phyloP scores from a whole-genome alignment of 148 eudicot species.

The Rhododendron vialii region DNA sequence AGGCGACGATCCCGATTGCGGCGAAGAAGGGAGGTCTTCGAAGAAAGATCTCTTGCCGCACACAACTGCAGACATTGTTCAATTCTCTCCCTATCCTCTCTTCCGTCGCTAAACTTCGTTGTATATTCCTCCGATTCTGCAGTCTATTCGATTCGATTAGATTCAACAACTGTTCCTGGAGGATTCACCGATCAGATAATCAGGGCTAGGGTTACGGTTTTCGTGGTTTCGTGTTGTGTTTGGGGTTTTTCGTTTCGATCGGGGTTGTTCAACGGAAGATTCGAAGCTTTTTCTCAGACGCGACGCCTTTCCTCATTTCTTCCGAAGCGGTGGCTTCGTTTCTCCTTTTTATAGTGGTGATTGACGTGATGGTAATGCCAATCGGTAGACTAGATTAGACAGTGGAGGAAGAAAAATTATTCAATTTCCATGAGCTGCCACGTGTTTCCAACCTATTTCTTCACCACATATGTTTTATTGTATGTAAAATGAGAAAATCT shows the following conservation, averaged over 20 bases:
- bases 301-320: not conserved
- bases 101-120: not conserved
- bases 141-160: not conserved
- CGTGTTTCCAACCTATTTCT: too few relatives aligned
- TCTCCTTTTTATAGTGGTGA: not conserved
- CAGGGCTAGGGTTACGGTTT: not conserved
- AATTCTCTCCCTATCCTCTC: not conserved
- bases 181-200: not conserved
- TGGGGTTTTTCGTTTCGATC: not conserved
- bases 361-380: not conserved
- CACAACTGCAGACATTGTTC: slow-evolving; percentile 44
- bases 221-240: not conserved
- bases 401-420: too few relatives aligned
- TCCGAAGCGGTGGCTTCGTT: not conserved
- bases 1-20: slow-evolving; percentile 47
- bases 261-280: not conserved
- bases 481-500: too few relatives aligned
- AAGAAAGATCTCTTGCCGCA: slow-evolving; percentile 70
- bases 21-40: slow-evolving; percentile 42
- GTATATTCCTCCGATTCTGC: not conserved
- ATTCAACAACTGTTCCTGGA: not conserved
- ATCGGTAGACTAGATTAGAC: not conserved
- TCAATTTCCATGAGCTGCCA: too few relatives aligned
- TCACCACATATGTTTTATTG: too few relatives aligned
- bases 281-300: not conserved